Evolutionary conservation across 768 basidiomycete genomes (phyloP).

Genomic region (Cyathus striatus): DNA sequence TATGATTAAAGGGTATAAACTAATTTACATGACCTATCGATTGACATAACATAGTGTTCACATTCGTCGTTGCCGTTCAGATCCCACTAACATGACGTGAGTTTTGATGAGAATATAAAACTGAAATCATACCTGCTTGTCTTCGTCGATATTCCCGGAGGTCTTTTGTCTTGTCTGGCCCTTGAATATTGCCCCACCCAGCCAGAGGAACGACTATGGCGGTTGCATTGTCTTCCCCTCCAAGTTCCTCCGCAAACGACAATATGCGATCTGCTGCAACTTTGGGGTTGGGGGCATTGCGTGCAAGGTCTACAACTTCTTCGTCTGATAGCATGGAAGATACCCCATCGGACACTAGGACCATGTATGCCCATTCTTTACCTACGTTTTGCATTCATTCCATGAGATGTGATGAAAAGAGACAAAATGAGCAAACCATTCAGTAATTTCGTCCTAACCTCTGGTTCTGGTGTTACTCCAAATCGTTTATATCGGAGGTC

Average conservation of each 20-base stretch:
- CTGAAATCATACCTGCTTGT: conserved; percentile 50
- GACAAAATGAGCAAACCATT: conserved; percentile 45
- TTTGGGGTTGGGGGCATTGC: conserved; percentile 66
- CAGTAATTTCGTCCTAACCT: conserved; percentile 71
- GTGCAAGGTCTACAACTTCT: conserved; percentile 88
- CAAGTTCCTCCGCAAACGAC: conserved; percentile 81
- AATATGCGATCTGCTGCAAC: conserved; percentile 81
- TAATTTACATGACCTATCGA: neutral
- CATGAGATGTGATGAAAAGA: neutral
- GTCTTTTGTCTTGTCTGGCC: conserved; percentile 77
- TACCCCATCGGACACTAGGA: conserved; percentile 91
- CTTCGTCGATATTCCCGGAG: conserved; percentile 74
- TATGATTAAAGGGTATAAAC: conserved; percentile 31
- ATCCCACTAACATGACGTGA: conserved; percentile 39
- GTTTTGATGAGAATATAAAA: conserved; percentile 2
- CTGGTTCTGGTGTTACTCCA: conserved; percentile 91
- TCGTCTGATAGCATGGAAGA: conserved; percentile 89
- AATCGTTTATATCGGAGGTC: conserved; percentile 86
- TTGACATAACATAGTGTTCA: conserved; percentile 21
- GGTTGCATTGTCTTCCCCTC: conserved; percentile 89
- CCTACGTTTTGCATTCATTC: conserved; percentile 43
- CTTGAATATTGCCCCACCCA: conserved; percentile 84
- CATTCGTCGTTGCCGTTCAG: conserved; percentile 65
- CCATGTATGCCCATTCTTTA: conserved; percentile 78
- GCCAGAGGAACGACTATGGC: conserved; percentile 86